phyloP scores from a whole-genome alignment of 805 yeast genomes.

The Yarrowia sp. region DNA sequence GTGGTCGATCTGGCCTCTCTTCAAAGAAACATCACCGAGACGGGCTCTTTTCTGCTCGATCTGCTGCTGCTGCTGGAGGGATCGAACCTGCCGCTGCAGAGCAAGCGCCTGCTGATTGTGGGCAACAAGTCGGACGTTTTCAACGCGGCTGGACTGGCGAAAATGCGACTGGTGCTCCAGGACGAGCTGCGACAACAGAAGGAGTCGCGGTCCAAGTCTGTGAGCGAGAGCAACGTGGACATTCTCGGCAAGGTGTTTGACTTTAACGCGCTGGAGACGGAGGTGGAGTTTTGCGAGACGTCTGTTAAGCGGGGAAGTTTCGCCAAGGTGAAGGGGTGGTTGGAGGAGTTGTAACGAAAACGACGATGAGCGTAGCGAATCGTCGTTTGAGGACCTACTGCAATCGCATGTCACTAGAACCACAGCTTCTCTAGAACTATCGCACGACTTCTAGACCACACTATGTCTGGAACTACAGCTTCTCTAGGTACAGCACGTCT shows the following conservation, averaged over 20 bases:
- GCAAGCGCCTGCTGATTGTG: constrained; percentile 66
- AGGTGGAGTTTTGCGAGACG: constrained; percentile 11
- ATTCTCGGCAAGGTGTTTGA: constrained; percentile 22
- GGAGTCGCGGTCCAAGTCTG: constrained; percentile 7
- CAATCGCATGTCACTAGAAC: no score
- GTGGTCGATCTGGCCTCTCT: constrained; percentile 73
- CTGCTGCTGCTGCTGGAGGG: constrained; percentile 10
- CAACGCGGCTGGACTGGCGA: constrained; percentile 43
- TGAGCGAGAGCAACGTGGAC: constrained; percentile 15
- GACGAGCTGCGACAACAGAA: constrained; percentile 16
- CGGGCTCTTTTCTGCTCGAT: constrained; percentile 42
- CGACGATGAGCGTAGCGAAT: not conserved
- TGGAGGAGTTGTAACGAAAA: not conserved
- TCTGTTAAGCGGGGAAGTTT: not conserved
- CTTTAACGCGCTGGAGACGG: constrained; percentile 13
- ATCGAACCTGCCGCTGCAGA: constrained; percentile 39
- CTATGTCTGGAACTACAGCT: no score
- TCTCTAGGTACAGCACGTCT: no score
- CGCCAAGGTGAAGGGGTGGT: constrained; percentile 13
- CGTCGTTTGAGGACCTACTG: no score
- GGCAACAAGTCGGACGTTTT: constrained; percentile 85
- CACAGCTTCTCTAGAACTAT: no score
- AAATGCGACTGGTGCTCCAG: not conserved
- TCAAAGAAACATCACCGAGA: constrained; percentile 47
- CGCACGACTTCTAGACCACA: no score